Conservation (phyloP, 441 rosid species). For the Erysimum pusillum region DNA sequence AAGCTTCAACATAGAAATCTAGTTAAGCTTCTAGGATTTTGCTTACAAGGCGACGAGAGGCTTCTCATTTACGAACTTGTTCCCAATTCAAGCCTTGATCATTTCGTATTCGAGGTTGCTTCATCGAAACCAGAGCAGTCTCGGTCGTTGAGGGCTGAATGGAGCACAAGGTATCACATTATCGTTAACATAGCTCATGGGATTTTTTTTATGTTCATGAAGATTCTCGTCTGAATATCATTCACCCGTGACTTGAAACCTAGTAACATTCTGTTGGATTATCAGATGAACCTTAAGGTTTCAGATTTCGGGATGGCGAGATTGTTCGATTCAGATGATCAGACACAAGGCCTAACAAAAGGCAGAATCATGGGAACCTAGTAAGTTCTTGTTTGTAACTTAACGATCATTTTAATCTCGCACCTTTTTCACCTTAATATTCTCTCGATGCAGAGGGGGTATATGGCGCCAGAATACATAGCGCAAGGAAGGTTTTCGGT, state of each 20-base stretch:
- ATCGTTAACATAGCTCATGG: constrained; percentile 57
- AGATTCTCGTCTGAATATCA: constrained; percentile 54
- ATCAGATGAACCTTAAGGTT: constrained; percentile 45
- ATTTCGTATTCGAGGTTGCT: constrained; percentile 48
- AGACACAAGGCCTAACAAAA: constrained; percentile 45
- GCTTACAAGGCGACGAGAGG: constrained; percentile 50
- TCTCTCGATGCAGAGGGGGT: constrained; percentile 30
- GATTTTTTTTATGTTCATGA: constrained; percentile 56
- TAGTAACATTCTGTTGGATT: constrained; percentile 11
- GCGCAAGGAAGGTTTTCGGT: constrained; percentile 36
- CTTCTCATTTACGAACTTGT: constrained; percentile 54
- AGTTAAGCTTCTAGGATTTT: constrained; percentile 52
- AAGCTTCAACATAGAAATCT: constrained; percentile 23
- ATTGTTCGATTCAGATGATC: constrained; percentile 47
- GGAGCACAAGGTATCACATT: constrained; percentile 50
- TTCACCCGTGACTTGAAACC: constrained; percentile 57
- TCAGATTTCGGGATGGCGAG: constrained; percentile 65
- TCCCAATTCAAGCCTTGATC: constrained; percentile 54
- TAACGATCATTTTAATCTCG: background rate
- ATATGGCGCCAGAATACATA: constrained; percentile 40
- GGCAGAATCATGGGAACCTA: constrained; percentile 55
- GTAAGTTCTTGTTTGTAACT: constrained; percentile 27
- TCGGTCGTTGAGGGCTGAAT: constrained; percentile 33
- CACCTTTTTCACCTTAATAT: background rate
- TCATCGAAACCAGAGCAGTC: background rate